phyloP scores from a whole-genome alignment of 2,329 filamentous ascomycete genomes.

The Cladosporium phlei region DNA sequence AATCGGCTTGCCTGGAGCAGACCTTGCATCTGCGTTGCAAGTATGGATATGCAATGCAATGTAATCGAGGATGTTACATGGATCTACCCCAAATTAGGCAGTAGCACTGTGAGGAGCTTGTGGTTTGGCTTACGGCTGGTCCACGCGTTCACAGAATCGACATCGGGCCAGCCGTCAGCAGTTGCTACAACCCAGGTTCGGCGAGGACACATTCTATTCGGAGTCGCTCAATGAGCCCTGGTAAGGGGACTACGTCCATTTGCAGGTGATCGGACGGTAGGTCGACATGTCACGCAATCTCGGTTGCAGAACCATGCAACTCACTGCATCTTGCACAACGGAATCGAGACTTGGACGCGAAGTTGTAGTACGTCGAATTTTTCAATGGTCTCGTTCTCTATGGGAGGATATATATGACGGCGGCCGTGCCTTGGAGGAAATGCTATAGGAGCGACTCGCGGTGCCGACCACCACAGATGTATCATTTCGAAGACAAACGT shows the following conservation, averaged over 20 bases:
- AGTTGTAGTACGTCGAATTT: too few relatives aligned
- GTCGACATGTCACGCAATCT: conserved; percentile 3
- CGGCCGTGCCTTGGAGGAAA: too few relatives aligned
- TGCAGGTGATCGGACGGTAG: not conserved
- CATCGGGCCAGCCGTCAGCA: not conserved
- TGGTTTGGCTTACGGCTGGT: not conserved
- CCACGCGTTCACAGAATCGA: not conserved
- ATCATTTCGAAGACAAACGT: too few relatives aligned
- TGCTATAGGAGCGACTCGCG: too few relatives aligned
- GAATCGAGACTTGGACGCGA: not conserved
- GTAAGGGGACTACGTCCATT: not conserved
- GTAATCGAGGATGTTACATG: not conserved
- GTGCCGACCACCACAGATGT: too few relatives aligned
- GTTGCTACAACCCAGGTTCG: not conserved
- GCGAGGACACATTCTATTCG: not conserved
- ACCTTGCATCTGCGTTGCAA: not conserved
- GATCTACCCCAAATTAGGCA: not conserved
- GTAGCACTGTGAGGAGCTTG: not conserved
- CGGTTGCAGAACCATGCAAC: not conserved
- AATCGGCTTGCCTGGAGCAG: not conserved
- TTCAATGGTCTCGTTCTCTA: too few relatives aligned
- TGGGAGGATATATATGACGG: too few relatives aligned
- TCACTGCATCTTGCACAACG: not conserved
- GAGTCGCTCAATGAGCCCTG: not conserved
- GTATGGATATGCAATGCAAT: not conserved